Percentiles rank a stretch among this genome's conserved stretches.
Evolutionary conservation across 352 stramenopile species (phyloP).

Genomic region (Phytopythium aichiense): DNA sequence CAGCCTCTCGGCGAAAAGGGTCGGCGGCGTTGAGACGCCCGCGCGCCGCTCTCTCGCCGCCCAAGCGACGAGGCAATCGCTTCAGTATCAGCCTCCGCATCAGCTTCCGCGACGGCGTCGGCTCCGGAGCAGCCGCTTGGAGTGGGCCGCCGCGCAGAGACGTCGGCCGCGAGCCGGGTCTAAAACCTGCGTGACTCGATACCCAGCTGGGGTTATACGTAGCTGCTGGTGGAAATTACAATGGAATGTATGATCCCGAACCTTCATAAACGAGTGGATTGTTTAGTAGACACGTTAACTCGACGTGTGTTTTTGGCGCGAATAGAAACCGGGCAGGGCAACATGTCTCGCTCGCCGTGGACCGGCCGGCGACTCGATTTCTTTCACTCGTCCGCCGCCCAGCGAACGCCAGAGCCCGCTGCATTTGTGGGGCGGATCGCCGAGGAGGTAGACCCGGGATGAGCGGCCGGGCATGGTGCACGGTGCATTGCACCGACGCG

Average conservation of each 20-base stretch:
- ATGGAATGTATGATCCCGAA: neutral
- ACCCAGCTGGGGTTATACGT: neutral
- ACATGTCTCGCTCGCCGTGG: slow-evolving; percentile 1
- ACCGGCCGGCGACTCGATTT: neutral
- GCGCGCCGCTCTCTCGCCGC: slow-evolving; percentile 3
- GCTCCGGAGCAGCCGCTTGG: neutral
- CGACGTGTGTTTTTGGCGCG: neutral
- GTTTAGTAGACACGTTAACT: slow-evolving; percentile 5
- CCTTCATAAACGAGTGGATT: neutral
- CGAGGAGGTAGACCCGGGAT: too few species aligned
- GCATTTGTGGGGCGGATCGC: too few species aligned
- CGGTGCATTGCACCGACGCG: too few species aligned
- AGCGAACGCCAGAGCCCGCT: neutral
- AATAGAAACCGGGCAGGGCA: slow-evolving; percentile 1
- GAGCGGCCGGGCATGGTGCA: too few species aligned
- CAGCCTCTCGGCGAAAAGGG: neutral
- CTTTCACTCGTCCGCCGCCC: neutral
- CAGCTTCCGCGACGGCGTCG: too few species aligned
- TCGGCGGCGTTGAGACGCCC: neutral
- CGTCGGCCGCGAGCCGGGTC: neutral
- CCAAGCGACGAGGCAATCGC: slow-evolving; percentile 2
- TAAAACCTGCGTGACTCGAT: neutral
- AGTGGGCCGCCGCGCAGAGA: neutral
- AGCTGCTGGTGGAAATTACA: neutral
- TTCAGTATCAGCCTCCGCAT: too few species aligned